Evolutionary conservation across 495 filamentous ascomycete species (phyloP), one percentile per base, ranked within the genome.

Genomic region (Hypoxylon rickii): DNA sequence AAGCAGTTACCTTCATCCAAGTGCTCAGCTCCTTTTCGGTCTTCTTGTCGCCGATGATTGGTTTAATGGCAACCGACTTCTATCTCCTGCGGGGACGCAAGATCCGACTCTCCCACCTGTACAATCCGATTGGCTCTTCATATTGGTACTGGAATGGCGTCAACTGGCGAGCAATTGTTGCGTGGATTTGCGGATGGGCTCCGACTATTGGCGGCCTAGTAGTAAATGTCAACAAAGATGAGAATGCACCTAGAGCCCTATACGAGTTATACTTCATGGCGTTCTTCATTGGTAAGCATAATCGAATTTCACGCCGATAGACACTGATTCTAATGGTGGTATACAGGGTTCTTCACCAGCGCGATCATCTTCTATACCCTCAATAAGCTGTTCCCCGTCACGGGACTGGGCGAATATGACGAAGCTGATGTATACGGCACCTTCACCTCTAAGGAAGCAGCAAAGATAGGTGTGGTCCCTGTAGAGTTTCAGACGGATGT

Each of bases 11-110:
- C 3, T 81, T 81, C 56, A 71, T 82, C 45, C 73, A 69, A 4
- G 76, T 82, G 1, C 59, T 82, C 6, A 75, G 70, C 41, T 74
- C 73, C 5, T 82, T 75, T 49, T 72, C 74, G 0, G 73, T 82
- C 19, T 80, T 82, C 56, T 55, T 81, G 3, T 72, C 71, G n/a
- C 68, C 68, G 3, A 54, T 73, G 44, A 71, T 66, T 10, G 63
- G 63, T 19, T 22, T 66, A 6, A 66, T 66, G 63, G 64, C 64
- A 11, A 44, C 51, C 48, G 69, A 73, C 44, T 73, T 66, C 38
- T 71, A 63, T 39, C 7, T 74, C 20, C 46, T 74, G 2, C 57
- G 71, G 17, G 56, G 58, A 26, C 55, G 64, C 0, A 66, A 57
- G 29, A 46, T 74, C 39, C 66, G 68, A 10, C 50, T 74, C 2